Evolutionary conservation across 2,329 filamentous ascomycete genomes (phyloP), one percentile per base, ranked within the genome.

Genomic region (Aureobasidium sp.): DNA sequence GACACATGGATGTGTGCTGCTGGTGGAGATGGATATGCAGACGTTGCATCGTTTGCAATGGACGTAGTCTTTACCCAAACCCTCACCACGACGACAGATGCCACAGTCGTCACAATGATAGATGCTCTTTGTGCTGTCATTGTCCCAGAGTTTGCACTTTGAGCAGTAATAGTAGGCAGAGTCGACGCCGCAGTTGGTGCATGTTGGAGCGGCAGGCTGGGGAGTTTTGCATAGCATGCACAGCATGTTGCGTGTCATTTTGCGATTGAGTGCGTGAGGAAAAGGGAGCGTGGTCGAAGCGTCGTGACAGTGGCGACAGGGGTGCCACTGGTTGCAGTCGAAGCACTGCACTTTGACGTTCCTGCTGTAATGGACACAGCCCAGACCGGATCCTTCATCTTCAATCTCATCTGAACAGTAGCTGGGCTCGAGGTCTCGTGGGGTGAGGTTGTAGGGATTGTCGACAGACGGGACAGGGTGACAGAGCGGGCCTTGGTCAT

Each of bases 21-120:
- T 84, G 55, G 90, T 88, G 2, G 85, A 83, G 60, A 96, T 95
- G 6, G 88, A 86, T 63, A 97, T 93, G 71, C 93, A 98, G 22
- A 94, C 90, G 62, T 88, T 88, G 70, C 93, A 98, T 62, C 83
- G 90, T 85, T 95, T 94, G 85, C 93, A 98, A 70, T 98, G 93
- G 64, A 94, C 90, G 67, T 95, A 98, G 66, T 98, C 93, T 66
- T 95, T 97, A 3, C 93, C 91, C 25, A 98, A 74, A 1, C 93
- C 93, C 67, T 89, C 81, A 1, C 93, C 93, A 54, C 90, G 84
- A 55, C 93, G 81, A 66, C 93, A 98, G 57, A 98, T 95, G 4
- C 93, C 93, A 68, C 93, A 98, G 64, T 97, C 93, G 63, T 84
- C 80, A 68, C 93, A 98, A 67, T 98, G 93, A 66, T 98, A 98